Base-by-base conservation (phyloP, 2,329 filamentous ascomycete species). In the Decorospora gaudefroyi region DNA sequence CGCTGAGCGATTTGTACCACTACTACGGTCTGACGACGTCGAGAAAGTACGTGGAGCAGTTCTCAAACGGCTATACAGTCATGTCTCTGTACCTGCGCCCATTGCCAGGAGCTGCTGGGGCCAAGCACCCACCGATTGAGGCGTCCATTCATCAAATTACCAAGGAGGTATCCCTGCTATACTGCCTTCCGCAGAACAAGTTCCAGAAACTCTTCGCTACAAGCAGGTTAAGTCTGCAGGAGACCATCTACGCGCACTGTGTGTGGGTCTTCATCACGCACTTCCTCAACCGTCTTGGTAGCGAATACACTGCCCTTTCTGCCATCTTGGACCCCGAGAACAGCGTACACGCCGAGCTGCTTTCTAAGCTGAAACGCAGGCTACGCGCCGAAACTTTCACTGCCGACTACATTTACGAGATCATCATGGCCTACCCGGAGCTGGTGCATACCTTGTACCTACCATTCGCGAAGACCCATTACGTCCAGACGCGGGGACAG, bases 181-280 rank as follows among this genome's bases (percentile, higher is more conserved):
- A 97, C 82, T 99, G 93, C 71, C 87, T 99, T 57, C 93, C 93
- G 10, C 92, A 95, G 72, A 99, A 96, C 79, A 93, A 91, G 73
- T 90, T 99, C 71, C 92, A 96, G 73, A 77, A 80, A 46, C 83
- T 96, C 60, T 99, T 99, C 71, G 88, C 88, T 36, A 84, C 82
- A 11, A 91, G 91, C 35, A 82, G 86, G 59, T 78, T 99, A 54
- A 96, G 91, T 67, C 78, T 99, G 37, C 93, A 99, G 71, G 93
- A 99, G 75, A 91, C 92, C 9, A 90, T 96, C 63, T 99, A 99
- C 69, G 91, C 90, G 18, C 93, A 99, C 75, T 96, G 89, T 68
- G 89, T 95, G 5, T 96, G 92, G 88, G 90, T 97, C 21, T 99
- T 96, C 65, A 87, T 96, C 25, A 90, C 95, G 67, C 93, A 99